Evolutionary conservation across 2,329 filamentous ascomycete species (phyloP), one percentile per base, ranked within the genome.

Genomic region (Mariannaea sp.): DNA sequence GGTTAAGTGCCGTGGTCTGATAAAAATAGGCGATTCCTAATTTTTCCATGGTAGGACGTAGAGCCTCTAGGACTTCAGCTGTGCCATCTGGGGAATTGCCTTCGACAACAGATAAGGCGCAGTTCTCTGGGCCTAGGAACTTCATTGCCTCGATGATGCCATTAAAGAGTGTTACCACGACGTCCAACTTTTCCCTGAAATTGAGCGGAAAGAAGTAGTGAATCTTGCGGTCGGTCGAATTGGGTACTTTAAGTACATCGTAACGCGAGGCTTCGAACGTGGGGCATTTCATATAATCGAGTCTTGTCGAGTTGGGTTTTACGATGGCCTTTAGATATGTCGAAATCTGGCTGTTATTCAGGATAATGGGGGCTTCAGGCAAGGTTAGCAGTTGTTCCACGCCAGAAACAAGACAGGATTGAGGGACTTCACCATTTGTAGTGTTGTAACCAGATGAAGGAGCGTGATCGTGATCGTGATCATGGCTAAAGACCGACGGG

Each of bases 31-130:
- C 52, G 2, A 71, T 57, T 3, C 73, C 74, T 0, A 77, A 39
- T 0, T 58, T 60, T 10, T 75, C 63, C 0, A 85, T 61, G 3
- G 71, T 68, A 1, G 69, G 60, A 1, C 64, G 65, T 6, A 85
- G 62, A 0, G 70, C 68, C 2, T 67, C 50, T 1, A 85, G 71
- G 7, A 84, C 70, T 27, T 82, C 78, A 27, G 64, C 72, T 0
- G 82, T 84, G 5, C 80, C 80, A 53, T 85, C 81, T 16, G 73
- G 61, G 0, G 81, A 84, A 59, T 79, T 73, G 10, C 81, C 81
- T 57, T 84, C 81, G 10, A 84, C 73, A 17, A 84, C 77, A 1
- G 80, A 83, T 1, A 85, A 67, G 0, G 75, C 77, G 58, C 80
- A 84, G 47, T 73, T 71, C 9, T 75, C 56, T 0, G 78, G 74